Base-by-base conservation (phyloP, 176 grass and related monocot genomes). In the Musa itinerans region DNA sequence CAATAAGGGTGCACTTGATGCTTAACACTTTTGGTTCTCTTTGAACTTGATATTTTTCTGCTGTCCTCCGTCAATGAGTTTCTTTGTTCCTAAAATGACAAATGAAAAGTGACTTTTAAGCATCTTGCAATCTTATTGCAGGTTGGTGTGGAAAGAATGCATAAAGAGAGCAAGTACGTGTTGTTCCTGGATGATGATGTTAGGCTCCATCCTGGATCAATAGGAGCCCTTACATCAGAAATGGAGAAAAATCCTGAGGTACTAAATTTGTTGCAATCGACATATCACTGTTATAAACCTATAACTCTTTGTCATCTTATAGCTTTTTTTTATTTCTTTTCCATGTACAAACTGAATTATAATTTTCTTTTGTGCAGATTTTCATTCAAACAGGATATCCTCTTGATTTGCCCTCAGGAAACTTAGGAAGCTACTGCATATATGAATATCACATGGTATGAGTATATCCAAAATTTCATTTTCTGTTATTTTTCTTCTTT, bases 401-500 rank as follows among this genome's bases (percentile, higher is more conserved):
- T 77, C 96, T 99, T 86, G 96, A 99, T 78, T 86, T 99, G 74
- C 96, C 96, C 68, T 99, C 96, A 81, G 96, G 96, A 76, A 99
- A 91, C 85, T 89, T 99, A 83, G 96, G 96, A 55, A 99, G 96
- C 81, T 99, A 99, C 72, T 99, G 96, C 79, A 99, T 99, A 82
- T 99, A 99, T 79, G 96, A 99, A 84, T 99, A 99, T 83, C 96
- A 99, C 87, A 99, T 99, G 96, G 96, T 99, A 89, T 85, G 86
- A 71, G 82, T 0, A 9, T 85, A 69, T 74, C 5, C 51, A 29
- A 56, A 22, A 21, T 62, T 17, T n/a, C 13, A 62, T 74, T 19
- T 2, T 14, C 1, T 72, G 52, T 12, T 56, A 9, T 53, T 2
- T 74, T 73, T 52, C 0, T 29, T 21, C 8, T 9, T 73, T 17